A percentile compares a stretch with the other conserved stretches of the same genome.
Conservation (phyloP, 768 basidiomycete species). For the Crassisporium funariophilum region DNA sequence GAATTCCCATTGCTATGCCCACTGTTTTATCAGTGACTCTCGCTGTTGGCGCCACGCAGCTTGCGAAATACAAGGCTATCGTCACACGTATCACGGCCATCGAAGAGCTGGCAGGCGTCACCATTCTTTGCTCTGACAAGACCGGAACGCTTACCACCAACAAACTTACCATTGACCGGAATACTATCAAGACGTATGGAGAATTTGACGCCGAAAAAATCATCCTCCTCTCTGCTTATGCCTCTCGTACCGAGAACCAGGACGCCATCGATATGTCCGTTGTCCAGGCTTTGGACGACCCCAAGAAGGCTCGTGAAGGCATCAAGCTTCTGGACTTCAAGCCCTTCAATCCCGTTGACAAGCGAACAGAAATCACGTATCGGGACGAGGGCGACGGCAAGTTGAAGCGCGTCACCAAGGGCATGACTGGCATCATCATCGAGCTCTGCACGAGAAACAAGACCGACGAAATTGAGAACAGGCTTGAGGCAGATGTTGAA, state of each 20-base stretch:
- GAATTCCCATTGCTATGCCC: conserved; percentile 99
- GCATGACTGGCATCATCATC: conserved; percentile 99
- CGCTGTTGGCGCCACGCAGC: conserved; percentile 97
- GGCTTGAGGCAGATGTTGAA: conserved; percentile 92
- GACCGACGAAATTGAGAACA: conserved; percentile 88
- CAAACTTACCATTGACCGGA: conserved; percentile 96
- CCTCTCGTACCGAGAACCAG: conserved; percentile 98
- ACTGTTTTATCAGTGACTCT: conserved; percentile 98
- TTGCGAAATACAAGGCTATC: conserved; percentile 99
- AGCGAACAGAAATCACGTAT: conserved; percentile 99
- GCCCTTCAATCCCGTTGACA: conserved; percentile 99
- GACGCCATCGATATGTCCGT: conserved; percentile 95
- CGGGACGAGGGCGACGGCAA: conserved; percentile 92
- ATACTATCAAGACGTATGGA: conserved; percentile 89
- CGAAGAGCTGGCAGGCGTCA: conserved; percentile 97
- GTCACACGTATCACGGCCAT: conserved; percentile 99
- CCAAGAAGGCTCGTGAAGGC: conserved; percentile 76
- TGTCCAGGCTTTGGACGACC: conserved; percentile 75
- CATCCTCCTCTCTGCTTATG: conserved; percentile 92
- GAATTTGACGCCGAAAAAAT: conserved; percentile 88
- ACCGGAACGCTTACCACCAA: conserved; percentile 98
- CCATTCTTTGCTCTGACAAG: conserved; percentile 99
- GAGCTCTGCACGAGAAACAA: conserved; percentile 98
- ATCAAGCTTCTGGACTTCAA: conserved; percentile 99
- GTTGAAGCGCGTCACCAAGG: conserved; percentile 98